Evolutionary conservation across 352 stramenopile species (phyloP).

Genomic region (Phytophthora citricola): DNA sequence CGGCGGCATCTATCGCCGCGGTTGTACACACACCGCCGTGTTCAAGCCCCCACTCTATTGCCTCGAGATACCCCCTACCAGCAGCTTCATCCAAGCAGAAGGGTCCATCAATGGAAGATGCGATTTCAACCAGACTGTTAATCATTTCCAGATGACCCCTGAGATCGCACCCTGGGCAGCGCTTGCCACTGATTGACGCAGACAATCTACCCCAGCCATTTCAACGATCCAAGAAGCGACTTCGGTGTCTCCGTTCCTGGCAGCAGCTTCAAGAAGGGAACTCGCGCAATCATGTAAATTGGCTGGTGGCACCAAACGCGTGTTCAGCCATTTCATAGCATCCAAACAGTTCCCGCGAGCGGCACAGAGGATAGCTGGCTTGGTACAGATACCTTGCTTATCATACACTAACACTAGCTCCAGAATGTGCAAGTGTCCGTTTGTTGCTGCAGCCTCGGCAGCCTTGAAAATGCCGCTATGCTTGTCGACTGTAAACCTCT

Average conservation of each 20-base stretch:
- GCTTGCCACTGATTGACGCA: constrained; percentile 17
- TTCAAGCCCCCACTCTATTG: constrained; percentile 31
- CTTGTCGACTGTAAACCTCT: constrained; percentile 31
- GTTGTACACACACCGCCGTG: constrained; percentile 20
- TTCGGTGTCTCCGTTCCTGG: constrained; percentile 19
- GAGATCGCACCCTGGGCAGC: constrained; percentile 30
- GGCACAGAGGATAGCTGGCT: constrained; percentile 21
- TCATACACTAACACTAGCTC: constrained; percentile 31
- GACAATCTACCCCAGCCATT: constrained; percentile 20
- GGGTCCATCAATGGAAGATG: constrained; percentile 14
- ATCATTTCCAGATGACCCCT: constrained; percentile 30
- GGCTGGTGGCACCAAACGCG: constrained; percentile 1
- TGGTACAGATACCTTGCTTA: constrained; percentile 17
- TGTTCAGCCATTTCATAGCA: constrained; percentile 27
- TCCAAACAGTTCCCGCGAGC: constrained; percentile 16
- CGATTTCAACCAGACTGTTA: constrained; percentile 18
- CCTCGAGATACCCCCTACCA: constrained; percentile 24
- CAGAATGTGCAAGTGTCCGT: constrained; percentile 25
- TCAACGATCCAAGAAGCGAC: constrained; percentile 28
- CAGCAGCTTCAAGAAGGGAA: constrained; percentile 24
- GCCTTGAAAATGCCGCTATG: constrained; percentile 34
- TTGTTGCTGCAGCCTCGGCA: constrained; percentile 20
- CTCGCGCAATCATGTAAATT: constrained; percentile 14
- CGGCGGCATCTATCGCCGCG: constrained; percentile 31
- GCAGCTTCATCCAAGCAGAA: constrained; percentile 30